phyloP scores from a whole-genome alignment of 805 yeast genomes.

The Wickerhamomyces alni region DNA sequence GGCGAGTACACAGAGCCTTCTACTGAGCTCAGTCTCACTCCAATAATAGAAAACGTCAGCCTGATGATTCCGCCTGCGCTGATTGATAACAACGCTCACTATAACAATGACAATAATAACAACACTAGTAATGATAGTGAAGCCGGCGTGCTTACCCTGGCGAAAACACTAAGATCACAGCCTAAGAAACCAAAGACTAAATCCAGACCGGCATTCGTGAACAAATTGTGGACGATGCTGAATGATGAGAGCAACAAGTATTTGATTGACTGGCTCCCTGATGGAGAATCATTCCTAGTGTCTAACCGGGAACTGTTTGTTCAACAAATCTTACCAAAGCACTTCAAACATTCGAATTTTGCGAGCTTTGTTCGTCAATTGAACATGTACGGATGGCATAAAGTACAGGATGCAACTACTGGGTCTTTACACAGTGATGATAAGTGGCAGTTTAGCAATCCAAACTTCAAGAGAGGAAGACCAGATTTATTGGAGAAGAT shows the following conservation, averaged over 20 bases:
- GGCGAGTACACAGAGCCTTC: neutral
- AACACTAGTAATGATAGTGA: neutral
- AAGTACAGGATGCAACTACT: conserved; percentile 84
- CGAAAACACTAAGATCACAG: neutral
- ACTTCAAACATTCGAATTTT: conserved; percentile 92
- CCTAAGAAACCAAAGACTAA: conserved; percentile 25
- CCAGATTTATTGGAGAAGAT: conserved; percentile 85
- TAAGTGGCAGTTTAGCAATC: conserved; percentile 83
- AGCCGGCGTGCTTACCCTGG: neutral
- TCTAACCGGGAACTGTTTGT: conserved; percentile 77
- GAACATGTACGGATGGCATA: conserved; percentile 99
- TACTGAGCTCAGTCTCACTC: neutral
- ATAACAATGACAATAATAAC: neutral
- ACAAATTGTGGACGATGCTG: conserved; percentile 93
- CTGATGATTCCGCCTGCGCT: neutral
- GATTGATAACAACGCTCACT: neutral
- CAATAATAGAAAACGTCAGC: neutral
- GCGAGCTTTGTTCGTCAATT: conserved; percentile 94
- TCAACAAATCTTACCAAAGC: conserved; percentile 78
- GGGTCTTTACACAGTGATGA: conserved; percentile 75
- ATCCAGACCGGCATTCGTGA: conserved; percentile 82
- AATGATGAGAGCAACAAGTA: conserved; percentile 68
- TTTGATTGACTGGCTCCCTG: conserved; percentile 77
- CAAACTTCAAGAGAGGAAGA: conserved; percentile 66
- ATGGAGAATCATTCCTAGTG: conserved; percentile 83